Conservation (phyloP, 306 rosid species). For the Trifolium pratense region DNA sequence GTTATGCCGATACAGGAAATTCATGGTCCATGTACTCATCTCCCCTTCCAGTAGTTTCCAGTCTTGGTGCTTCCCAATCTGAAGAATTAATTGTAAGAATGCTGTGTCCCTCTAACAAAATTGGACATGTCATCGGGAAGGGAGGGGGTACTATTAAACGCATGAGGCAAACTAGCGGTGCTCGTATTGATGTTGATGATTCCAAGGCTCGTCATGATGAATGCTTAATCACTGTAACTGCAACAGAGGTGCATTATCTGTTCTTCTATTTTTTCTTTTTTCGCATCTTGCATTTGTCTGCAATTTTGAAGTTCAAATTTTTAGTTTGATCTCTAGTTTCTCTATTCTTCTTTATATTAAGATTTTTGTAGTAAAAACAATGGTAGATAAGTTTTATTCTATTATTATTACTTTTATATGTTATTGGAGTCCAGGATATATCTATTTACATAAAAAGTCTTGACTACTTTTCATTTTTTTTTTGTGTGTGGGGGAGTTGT, state of each 20-base stretch:
- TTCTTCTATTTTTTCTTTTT: constrained; percentile 27
- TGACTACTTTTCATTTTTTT: neutral
- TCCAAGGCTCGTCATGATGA: constrained; percentile 71
- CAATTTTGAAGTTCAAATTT: constrained; percentile 19
- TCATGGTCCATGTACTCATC: constrained; percentile 83
- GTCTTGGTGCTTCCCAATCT: constrained; percentile 60
- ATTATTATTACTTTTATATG: neutral
- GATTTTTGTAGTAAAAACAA: neutral
- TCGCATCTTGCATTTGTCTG: neutral
- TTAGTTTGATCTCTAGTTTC: constrained; percentile 20
- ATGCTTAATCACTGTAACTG: constrained; percentile 71
- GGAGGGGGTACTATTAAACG: constrained; percentile 94
- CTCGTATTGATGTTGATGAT: constrained; percentile 91
- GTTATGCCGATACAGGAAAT: constrained; percentile 72
- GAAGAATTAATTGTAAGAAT: constrained; percentile 61
- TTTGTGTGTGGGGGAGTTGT: no score
- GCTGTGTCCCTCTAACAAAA: constrained; percentile 85
- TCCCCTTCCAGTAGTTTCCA: constrained; percentile 78
- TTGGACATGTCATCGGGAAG: constrained; percentile 93
- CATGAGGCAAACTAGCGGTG: constrained; percentile 90
- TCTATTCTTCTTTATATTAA: neutral
- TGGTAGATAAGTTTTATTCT: neutral
- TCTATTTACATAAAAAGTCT: no score
- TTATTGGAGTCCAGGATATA: no score
- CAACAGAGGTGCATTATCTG: constrained; percentile 70